These are phyloP conservation scores for Warburgia ugandensis DNA, from an alignment of 164 flowering plant genomes.

Conservation along the genomic window DNA sequence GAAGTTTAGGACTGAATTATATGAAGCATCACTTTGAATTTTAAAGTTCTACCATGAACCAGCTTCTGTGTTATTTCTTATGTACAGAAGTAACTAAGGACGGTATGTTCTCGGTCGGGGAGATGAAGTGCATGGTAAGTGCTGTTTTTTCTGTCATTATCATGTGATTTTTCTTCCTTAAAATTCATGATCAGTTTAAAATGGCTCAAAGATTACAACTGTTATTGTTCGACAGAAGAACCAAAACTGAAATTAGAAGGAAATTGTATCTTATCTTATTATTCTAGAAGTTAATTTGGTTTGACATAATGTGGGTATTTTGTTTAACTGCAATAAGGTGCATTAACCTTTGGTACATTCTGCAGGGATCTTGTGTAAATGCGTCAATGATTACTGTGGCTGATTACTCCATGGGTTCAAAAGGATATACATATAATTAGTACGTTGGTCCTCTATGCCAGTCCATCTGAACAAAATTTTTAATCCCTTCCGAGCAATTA, in stretches of 20 bases:
- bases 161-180: not conserved
- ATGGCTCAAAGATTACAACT: too few species aligned
- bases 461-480: not conserved
- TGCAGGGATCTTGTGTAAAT: conserved; percentile 96
- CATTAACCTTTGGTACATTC: not conserved
- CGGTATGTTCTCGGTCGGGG: conserved; percentile 97
- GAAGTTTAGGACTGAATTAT: too few species aligned
- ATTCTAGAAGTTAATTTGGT: not conserved
- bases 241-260: too few species aligned
- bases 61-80: not conserved
- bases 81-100: conserved; percentile 95
- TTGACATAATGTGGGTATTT: too few species aligned
- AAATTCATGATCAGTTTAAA: too few species aligned
- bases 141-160: not conserved
- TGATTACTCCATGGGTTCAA: conserved; percentile 95
- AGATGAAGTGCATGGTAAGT: conserved; percentile 99
- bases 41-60: not conserved
- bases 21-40: too few species aligned
- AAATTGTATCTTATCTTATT: too few species aligned
- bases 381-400: conserved; percentile 99
- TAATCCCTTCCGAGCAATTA: not conserved
- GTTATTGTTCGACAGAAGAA: too few species aligned
- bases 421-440: conserved; percentile 94
- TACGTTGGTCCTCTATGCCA: conserved; percentile 40
- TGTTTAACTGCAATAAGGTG: not conserved